Conservation (phyloP, 805 yeast genomes). For the Candida yuanshanica region DNA sequence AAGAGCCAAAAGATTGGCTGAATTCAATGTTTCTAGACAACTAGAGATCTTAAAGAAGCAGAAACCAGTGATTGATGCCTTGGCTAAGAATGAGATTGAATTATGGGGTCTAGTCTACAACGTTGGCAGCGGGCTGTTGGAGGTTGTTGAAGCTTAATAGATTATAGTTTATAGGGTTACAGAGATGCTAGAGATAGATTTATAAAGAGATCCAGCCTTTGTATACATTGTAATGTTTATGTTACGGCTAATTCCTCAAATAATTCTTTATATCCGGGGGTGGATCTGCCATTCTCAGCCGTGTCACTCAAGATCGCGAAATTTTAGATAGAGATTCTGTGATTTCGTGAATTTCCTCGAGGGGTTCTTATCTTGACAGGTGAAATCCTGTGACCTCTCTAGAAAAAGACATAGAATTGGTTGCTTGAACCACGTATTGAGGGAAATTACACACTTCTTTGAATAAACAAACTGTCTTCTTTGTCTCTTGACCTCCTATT, state of each 20-base stretch:
- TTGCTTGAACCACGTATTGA: not conserved
- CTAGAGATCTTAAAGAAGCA: constrained; percentile 55
- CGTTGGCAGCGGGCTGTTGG: constrained; percentile 67
- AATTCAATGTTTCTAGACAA: constrained; percentile 70
- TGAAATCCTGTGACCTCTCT: not conserved
- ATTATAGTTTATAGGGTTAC: too few relatives aligned
- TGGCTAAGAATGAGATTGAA: constrained; percentile 56
- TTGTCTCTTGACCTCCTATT: too few relatives aligned
- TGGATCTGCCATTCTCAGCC: too few relatives aligned
- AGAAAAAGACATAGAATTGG: too few relatives aligned
- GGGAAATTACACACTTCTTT: too few relatives aligned
- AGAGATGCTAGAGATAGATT: too few relatives aligned
- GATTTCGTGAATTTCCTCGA: not conserved
- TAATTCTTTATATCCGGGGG: too few relatives aligned
- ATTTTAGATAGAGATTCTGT: not conserved
- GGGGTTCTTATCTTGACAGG: not conserved
- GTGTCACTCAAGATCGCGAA: not conserved
- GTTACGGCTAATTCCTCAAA: too few relatives aligned
- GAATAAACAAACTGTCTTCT: too few relatives aligned
- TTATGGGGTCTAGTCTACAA: constrained; percentile 84
- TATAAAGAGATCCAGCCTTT: too few relatives aligned
- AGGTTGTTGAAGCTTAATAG: constrained; percentile 29
- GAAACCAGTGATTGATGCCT: constrained; percentile 58
- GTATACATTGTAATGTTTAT: too few relatives aligned
- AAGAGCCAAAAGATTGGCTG: constrained; percentile 60